Conservation (phyloP, 768 basidiomycete genomes). For the Pisolithus albus region DNA sequence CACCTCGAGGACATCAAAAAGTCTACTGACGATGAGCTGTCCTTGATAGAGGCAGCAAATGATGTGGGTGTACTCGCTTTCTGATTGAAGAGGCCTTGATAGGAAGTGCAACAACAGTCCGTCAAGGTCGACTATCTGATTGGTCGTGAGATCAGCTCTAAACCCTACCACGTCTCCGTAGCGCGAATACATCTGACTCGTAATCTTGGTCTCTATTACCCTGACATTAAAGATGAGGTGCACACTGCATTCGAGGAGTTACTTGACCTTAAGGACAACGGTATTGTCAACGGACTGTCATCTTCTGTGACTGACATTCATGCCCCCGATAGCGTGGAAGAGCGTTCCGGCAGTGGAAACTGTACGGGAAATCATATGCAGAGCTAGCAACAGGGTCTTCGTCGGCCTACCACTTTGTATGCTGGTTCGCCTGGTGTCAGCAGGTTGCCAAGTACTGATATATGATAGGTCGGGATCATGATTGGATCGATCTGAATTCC, state of each 20-base stretch:
- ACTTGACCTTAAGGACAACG: constrained; percentile 19
- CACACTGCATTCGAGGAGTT: constrained; percentile 18
- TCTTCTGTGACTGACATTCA: neutral
- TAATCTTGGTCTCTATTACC: constrained; percentile 32
- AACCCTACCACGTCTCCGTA: constrained; percentile 26
- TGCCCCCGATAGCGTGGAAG: constrained; percentile 33
- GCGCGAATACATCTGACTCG: constrained; percentile 28
- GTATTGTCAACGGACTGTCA: constrained; percentile 3
- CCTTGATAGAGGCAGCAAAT: constrained; percentile 22
- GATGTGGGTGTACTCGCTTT: constrained; percentile 23
- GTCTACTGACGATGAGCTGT: constrained; percentile 33
- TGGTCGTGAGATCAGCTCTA: neutral
- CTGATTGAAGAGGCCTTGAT: neutral
- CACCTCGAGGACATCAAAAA: constrained; percentile 36
- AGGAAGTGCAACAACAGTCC: neutral
- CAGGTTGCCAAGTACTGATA: too few species aligned
- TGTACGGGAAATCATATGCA: constrained; percentile 31
- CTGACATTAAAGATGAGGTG: constrained; percentile 31
- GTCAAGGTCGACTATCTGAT: neutral
- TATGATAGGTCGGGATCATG: too few species aligned
- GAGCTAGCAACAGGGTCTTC: constrained; percentile 39
- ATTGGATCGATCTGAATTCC: constrained; percentile 26
- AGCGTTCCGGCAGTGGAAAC: too few species aligned
- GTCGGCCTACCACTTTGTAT: constrained; percentile 39
- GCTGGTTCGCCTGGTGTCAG: constrained; percentile 6